These are phyloP conservation scores for Alternaria conjuncta DNA, from an alignment of 2,329 filamentous ascomycete genomes.

Conservation along the genomic window DNA sequence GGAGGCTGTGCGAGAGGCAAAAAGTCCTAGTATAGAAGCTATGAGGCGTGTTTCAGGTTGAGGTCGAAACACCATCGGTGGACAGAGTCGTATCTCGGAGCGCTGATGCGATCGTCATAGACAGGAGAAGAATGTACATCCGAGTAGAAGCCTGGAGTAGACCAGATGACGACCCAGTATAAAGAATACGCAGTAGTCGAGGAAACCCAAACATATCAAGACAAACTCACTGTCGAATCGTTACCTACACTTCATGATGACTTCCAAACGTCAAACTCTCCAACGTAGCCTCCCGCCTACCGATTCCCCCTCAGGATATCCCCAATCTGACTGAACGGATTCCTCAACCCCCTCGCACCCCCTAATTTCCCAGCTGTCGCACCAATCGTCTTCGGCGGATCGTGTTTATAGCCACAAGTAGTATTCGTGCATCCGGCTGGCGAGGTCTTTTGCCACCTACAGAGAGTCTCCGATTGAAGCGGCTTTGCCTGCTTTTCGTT, in stretches of 20 bases:
- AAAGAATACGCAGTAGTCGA: neutral
- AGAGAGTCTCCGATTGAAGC: neutral
- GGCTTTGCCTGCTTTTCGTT: neutral
- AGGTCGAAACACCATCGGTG: neutral
- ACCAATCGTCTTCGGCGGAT: neutral
- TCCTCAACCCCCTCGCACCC: neutral
- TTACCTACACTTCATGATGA: neutral
- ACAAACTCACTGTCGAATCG: neutral
- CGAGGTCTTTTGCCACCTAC: neutral
- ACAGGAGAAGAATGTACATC: neutral
- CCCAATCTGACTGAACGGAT: neutral
- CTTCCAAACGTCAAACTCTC: neutral
- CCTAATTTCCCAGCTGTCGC: neutral
- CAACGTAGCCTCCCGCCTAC: neutral
- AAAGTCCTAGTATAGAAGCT: neutral
- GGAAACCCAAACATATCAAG: neutral
- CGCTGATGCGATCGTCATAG: neutral
- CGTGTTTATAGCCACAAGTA: neutral
- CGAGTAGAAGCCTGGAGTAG: neutral
- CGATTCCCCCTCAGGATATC: neutral
- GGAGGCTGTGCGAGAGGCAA: slow-evolving; percentile 13
- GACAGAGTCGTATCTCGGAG: neutral
- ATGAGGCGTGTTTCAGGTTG: neutral
- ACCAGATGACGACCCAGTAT: no score
- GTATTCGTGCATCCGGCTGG: neutral